Percentiles rank a stretch among this genome's conserved stretches.
These are phyloP conservation scores for Clarkia xantiana DNA, from an alignment of 345 rosid species.

Conservation along the genomic window DNA sequence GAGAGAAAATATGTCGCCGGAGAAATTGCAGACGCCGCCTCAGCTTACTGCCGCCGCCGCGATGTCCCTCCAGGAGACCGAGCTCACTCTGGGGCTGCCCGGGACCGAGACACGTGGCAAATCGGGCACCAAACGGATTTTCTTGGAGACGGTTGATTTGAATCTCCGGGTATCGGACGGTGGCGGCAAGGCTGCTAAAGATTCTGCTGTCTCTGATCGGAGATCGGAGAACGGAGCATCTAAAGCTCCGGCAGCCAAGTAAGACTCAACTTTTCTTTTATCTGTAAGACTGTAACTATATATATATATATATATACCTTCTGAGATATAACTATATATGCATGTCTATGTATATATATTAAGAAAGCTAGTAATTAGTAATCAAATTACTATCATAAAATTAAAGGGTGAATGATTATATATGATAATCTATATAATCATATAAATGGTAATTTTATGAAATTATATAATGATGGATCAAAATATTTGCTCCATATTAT, in stretches of 20 bases:
- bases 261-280: conserved; percentile 4
- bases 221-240: conserved; percentile 3
- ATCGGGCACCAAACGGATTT: conserved; percentile 32
- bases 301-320: not conserved
- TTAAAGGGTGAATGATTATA: no score
- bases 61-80: conserved; percentile 36
- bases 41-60: conserved; percentile 11
- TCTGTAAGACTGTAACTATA: not conserved
- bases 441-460: not conserved
- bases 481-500: no score
- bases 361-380: no score
- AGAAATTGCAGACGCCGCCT: conserved; percentile 6
- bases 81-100: conserved; percentile 46
- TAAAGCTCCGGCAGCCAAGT: conserved; percentile 24
- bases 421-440: not conserved
- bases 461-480: not conserved
- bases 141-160: conserved; percentile 5
- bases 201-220: not conserved
- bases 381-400: no score
- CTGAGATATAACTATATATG: not conserved
- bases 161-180: not conserved
- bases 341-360: not conserved
- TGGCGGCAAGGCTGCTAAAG: not conserved
- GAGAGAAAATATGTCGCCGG: conserved; percentile 2
- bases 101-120: conserved; percentile 31